A percentile compares a stretch with the other conserved stretches of the same genome.
Evolutionary conservation across 306 rosid genomes (phyloP).

Genomic region (Argentina anserina): DNA sequence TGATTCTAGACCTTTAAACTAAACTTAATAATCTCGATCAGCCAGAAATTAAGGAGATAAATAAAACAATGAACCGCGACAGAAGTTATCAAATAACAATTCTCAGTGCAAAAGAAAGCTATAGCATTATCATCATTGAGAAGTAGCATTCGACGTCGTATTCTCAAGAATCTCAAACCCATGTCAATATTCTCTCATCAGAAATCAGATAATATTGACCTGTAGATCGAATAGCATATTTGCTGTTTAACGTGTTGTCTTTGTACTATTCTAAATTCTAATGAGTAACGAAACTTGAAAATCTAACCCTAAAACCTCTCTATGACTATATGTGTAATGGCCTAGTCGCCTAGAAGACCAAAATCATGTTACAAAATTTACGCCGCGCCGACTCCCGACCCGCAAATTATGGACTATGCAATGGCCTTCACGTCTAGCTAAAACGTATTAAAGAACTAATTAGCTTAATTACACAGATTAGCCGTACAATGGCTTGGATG

Average conservation of each 20-base stretch:
- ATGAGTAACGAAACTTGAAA: background rate
- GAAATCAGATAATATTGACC: background rate
- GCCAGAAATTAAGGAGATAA: too few species aligned
- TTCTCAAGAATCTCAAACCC: background rate
- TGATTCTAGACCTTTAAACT: background rate
- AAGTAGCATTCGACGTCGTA: background rate
- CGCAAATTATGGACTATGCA: background rate
- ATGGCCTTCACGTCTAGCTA: background rate
- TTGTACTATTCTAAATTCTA: background rate
- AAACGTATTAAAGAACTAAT: background rate
- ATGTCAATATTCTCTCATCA: background rate
- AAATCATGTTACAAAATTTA: background rate
- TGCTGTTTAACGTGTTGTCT: background rate
- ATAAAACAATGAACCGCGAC: too few species aligned
- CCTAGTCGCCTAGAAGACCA: too few species aligned
- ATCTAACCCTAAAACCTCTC: background rate
- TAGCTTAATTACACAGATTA: background rate
- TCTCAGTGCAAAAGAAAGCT: background rate
- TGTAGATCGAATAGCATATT: background rate
- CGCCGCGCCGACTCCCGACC: background rate
- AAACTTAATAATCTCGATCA: too few species aligned
- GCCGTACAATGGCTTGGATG: slow-evolving; percentile 2
- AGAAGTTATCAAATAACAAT: background rate
- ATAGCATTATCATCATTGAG: background rate
- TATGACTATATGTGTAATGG: background rate